Evolutionary conservation across 352 stramenopile species (phyloP).

Genomic region (Saprolegnia diclina): DNA sequence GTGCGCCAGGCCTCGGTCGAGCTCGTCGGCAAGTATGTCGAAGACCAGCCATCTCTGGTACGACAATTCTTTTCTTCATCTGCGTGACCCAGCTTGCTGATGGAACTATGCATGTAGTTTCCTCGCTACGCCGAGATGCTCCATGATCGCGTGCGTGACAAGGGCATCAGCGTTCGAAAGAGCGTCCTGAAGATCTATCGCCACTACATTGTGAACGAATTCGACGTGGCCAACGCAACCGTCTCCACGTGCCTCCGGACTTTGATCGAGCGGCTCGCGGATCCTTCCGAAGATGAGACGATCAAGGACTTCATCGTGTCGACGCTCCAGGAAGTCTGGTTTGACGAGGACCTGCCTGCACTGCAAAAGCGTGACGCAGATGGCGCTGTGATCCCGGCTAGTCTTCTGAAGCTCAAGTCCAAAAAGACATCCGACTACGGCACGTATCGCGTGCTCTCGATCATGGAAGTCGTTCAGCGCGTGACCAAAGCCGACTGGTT

Average conservation of each 20-base stretch:
- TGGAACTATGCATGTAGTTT: constrained; percentile 39
- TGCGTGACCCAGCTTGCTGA: constrained; percentile 2
- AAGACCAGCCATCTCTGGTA: constrained; percentile 69
- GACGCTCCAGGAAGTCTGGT: constrained; percentile 84
- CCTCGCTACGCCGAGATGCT: constrained; percentile 77
- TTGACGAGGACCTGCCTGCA: constrained; percentile 35
- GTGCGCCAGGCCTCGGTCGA: constrained; percentile 80
- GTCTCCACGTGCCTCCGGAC: constrained; percentile 52
- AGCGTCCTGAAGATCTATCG: constrained; percentile 81
- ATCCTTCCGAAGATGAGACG: constrained; percentile 55
- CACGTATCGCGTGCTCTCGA: constrained; percentile 49
- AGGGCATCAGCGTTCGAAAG: constrained; percentile 80
- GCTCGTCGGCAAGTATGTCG: constrained; percentile 76
- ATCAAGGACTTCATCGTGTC: constrained; percentile 85
- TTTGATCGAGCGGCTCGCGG: constrained; percentile 69
- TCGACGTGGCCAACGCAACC: constrained; percentile 2
- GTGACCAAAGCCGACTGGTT: constrained; percentile 72
- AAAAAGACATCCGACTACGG: constrained; percentile 53
- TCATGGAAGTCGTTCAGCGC: constrained; percentile 72
- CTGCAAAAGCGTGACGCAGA: neutral
- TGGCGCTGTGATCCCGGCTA: constrained; percentile 43
- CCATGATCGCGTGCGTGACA: constrained; percentile 65
- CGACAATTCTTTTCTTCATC: constrained; percentile 18
- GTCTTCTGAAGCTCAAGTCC: constrained; percentile 57
- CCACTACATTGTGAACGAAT: constrained; percentile 23